These are phyloP conservation scores for Betula pendula DNA, from an alignment of 306 rosid genomes.

Conservation along the genomic window DNA sequence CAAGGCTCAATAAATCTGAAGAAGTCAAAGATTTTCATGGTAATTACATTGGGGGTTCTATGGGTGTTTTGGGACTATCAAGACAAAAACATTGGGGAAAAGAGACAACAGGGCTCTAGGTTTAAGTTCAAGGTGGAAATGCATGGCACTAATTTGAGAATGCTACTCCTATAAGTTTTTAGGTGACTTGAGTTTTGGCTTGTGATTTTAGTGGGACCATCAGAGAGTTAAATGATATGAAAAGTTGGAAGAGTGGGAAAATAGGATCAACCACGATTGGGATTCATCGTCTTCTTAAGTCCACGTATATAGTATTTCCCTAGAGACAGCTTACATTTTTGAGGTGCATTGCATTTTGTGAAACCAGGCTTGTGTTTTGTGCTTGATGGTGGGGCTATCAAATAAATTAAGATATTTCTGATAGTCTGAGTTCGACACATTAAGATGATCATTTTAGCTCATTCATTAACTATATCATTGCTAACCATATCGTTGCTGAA, in stretches of 20 bases:
- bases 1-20: background rate
- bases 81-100: background rate
- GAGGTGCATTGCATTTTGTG: too few species aligned
- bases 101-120: background rate
- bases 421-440: too few species aligned
- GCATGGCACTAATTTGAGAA: background rate
- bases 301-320: background rate
- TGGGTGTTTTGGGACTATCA: background rate
- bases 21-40: background rate
- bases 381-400: too few species aligned
- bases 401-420: too few species aligned
- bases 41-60: background rate
- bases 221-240: background rate
- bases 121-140: background rate
- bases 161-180: background rate
- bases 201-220: background rate
- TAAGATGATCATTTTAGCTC: too few species aligned
- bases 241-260: background rate
- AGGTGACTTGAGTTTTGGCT: background rate
- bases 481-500: too few species aligned
- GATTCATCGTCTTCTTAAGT: too few species aligned
- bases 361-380: too few species aligned
- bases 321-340: background rate
- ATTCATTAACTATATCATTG: too few species aligned
- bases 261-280: background rate